These are phyloP conservation scores for Dendryphion nanum DNA, from an alignment of 2,329 filamentous ascomycete species.

Conservation along the genomic window DNA sequence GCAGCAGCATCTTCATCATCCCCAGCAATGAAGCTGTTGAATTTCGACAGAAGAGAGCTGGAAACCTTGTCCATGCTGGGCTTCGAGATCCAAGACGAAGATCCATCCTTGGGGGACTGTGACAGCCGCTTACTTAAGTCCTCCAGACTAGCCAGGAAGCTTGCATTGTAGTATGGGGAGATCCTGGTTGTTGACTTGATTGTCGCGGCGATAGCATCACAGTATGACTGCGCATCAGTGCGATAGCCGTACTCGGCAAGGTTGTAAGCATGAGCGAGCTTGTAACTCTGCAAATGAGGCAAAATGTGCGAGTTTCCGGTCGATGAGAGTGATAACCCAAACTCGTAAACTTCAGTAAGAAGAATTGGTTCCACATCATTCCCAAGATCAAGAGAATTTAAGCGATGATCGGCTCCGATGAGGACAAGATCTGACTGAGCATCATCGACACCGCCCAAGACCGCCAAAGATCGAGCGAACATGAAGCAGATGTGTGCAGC, in stretches of 20 bases:
- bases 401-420: conserved; percentile 78
- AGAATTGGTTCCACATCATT: conserved; percentile 84
- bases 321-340: conserved; percentile 71
- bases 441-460: conserved; percentile 84
- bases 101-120: conserved; percentile 78
- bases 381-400: conserved; percentile 68
- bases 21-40: conserved; percentile 94
- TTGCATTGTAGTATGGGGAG: conserved; percentile 80
- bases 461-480: conserved; percentile 69
- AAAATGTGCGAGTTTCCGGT: conserved; percentile 54
- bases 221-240: conserved; percentile 85
- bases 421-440: conserved; percentile 75
- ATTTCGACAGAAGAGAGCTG: conserved; percentile 83
- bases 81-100: conserved; percentile 87
- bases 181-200: conserved; percentile 79
- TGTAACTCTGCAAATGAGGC: conserved; percentile 87
- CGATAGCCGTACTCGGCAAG: conserved; percentile 81
- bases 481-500: conserved; percentile 94
- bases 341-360: conserved; percentile 95
- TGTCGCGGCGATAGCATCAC: conserved; percentile 74
- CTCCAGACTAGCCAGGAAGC: conserved; percentile 73
- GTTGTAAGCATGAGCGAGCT: conserved; percentile 80
- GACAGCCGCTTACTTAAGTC: conserved; percentile 81
- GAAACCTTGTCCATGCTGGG: conserved; percentile 96
- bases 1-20: conserved; percentile 73